Evolutionary conservation across 805 yeast species (phyloP), one percentile per base, ranked within the genome.

Genomic region (Metschnikowia cerradonensis): DNA sequence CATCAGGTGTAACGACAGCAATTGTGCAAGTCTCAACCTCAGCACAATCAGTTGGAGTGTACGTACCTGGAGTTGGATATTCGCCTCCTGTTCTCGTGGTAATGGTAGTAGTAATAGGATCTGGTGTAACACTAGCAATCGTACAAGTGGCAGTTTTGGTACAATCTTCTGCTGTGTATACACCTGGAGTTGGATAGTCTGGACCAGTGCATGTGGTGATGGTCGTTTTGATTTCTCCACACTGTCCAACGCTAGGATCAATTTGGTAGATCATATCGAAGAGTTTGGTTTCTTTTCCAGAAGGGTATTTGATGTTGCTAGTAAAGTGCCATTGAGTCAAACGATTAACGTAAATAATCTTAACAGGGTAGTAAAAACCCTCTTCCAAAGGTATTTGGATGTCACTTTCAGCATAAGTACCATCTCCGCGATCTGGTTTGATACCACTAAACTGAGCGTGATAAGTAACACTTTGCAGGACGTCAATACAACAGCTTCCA

Each of bases 401-500:
- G 15, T 33, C 35, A 6, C 8, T 14, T 11, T 11, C 10, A 20
- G 36, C 35, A 14, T 1, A 20, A n/a, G 47, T 26, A 17, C 23
- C 15, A 3, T 32, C 41, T 11, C 19, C n/a, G 3, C 2, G 5
- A 14, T 33, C 35, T 14, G 35, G 6, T 14, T 33, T 33, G 15
- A 36, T 36, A 17, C 20, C 20, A 15, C 15, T 10, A 15, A 36
- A 36, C 19, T 36, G 19, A 17, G 39, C 19, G n/a, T n/a, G 6
- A 13, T 15, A 32, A 49, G 36, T 46, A 48, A 17, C 47, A 39
- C 30, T 46, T 15, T 15, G 47, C 50, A 36, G 47, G 36, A 5
- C 53, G 47, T 36, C 20, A 5, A 17, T 11, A 33, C 53, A 50
- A 39, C 53, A 50, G 5, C 45, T 13, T 15, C 31, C 32, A 6